Evolutionary conservation across 1,284 basidiomycete genomes (phyloP).

Genomic region (Prillingera fragicola): DNA sequence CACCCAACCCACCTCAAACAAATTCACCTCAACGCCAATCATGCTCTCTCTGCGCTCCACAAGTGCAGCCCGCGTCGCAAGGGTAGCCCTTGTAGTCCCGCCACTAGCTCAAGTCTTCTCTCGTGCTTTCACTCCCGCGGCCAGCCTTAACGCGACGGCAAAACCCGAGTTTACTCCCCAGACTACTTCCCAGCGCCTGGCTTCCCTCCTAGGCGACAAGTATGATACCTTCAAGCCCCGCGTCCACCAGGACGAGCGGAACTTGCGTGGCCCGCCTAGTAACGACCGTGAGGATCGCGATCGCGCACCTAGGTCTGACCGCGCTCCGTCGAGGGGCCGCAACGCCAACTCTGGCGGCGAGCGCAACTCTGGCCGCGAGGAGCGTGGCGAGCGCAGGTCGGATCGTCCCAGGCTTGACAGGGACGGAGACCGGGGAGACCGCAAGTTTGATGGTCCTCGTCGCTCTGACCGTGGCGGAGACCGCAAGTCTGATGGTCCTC

Average conservation of each 20-base stretch:
- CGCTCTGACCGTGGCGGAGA: neutral
- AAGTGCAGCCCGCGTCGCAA: conserved; percentile 9
- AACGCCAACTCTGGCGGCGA: neutral
- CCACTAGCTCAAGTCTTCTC: conserved; percentile 21
- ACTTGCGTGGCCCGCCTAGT: too few species aligned
- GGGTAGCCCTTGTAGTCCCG: conserved; percentile 21
- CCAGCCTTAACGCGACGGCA: too few species aligned
- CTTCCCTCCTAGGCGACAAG: too few species aligned
- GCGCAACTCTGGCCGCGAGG: neutral
- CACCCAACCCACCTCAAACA: too few species aligned
- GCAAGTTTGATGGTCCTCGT: neutral
- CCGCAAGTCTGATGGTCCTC: neutral
- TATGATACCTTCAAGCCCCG: too few species aligned
- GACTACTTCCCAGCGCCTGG: conserved; percentile 3
- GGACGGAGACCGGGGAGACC: too few species aligned
- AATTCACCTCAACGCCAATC: neutral
- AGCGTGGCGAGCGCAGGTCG: neutral
- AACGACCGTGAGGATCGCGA: too few species aligned
- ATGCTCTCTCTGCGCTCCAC: neutral
- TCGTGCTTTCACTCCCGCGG: conserved; percentile 15
- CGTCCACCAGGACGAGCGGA: conserved; percentile 1
- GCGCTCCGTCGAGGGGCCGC: too few species aligned
- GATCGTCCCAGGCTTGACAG: too few species aligned
- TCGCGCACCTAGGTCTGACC: too few species aligned
- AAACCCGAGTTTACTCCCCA: too few species aligned